Base-by-base conservation (phyloP, 2,329 filamentous ascomycete species). In the Monascus ruber region DNA sequence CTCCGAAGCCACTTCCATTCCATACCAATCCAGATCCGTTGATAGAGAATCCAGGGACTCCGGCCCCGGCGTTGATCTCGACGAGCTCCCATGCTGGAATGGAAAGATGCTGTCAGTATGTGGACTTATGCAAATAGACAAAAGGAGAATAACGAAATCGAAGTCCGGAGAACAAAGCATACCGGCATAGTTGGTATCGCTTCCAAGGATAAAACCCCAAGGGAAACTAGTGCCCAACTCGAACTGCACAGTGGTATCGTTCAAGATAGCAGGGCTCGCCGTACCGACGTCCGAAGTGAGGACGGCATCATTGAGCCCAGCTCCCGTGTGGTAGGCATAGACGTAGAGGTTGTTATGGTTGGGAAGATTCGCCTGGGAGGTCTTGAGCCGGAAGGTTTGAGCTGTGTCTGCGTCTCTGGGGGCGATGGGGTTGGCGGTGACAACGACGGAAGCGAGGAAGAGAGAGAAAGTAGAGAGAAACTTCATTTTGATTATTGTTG, bases 241-340 rank as follows among this genome's bases (percentile, higher is more conserved):
- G 36, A 57, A 57, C 37, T 56, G 48, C 24, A 55, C 51, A 5
- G 46, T 38, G 1, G 60, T 60, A n/a, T 52, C 56, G 33, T 63
- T 62, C 34, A 65, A 33, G 35, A 50, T 61, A 29, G 52, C 52
- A 8, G 45, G 35, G 33, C 43, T 49, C 9, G 59, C 61, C 5
- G 32, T 49, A 1, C 42, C 38, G 1, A 27, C 40, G 24, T 53
- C 50, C 2, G 47, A 31, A 4, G 49, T 48, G 10, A 66, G 49
- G 4, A 63, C 60, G 6, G 59, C 60, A 42, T 64, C 62, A 27
- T 55, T 59, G 26, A 58, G 40, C 9, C 59, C 63, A n/a, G 62
- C 62, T 11, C 58, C 60, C n/a, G 60, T 63, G 50, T 65, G 63
- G 45, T 62, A 66, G 31, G 52, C 47, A 26, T 53, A 53, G 26